Conservation (phyloP, 805 yeast genomes). For the Schizosaccharomyces japonicus region DNA sequence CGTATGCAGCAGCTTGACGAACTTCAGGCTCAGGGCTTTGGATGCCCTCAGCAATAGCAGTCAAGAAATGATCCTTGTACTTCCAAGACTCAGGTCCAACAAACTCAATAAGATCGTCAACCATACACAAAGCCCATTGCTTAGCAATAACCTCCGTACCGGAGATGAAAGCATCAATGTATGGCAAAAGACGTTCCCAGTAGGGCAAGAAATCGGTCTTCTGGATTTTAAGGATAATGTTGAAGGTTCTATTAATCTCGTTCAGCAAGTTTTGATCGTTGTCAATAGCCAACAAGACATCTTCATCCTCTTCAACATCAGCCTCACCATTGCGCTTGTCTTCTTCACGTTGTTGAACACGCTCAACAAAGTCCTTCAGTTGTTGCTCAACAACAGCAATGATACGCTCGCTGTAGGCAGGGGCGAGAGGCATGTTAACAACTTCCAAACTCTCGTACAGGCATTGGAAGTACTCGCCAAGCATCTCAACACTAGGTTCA, state of each 20-base stretch:
- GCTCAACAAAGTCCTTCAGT: slow-evolving; percentile 40
- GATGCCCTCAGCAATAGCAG: slow-evolving; percentile 40
- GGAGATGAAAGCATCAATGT: slow-evolving; percentile 33
- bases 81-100: slow-evolving; percentile 45
- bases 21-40: slow-evolving; percentile 24
- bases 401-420: slow-evolving; percentile 29
- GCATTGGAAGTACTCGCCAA: slow-evolving; percentile 55
- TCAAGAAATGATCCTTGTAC: slow-evolving; percentile 40
- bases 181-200: slow-evolving; percentile 40
- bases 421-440: slow-evolving; percentile 33
- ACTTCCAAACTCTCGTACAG: slow-evolving; percentile 40
- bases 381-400: slow-evolving; percentile 36
- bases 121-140: slow-evolving; percentile 54
- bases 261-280: slow-evolving; percentile 65
- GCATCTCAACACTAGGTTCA: slow-evolving; percentile 66
- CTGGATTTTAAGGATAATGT: slow-evolving; percentile 42
- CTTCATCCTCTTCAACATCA: slow-evolving; percentile 33
- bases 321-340: slow-evolving; percentile 17
- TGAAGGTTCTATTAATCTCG: slow-evolving; percentile 55
- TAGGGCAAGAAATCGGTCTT: slow-evolving; percentile 35
- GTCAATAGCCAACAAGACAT: slow-evolving; percentile 65
- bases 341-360: slow-evolving; percentile 47
- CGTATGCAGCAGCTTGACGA: slow-evolving; percentile 69
- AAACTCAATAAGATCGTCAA: slow-evolving; percentile 60
- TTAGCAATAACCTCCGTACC: slow-evolving; percentile 47